Conservation (phyloP, 441 rosid species). For the Heliophila coronopifolia region DNA sequence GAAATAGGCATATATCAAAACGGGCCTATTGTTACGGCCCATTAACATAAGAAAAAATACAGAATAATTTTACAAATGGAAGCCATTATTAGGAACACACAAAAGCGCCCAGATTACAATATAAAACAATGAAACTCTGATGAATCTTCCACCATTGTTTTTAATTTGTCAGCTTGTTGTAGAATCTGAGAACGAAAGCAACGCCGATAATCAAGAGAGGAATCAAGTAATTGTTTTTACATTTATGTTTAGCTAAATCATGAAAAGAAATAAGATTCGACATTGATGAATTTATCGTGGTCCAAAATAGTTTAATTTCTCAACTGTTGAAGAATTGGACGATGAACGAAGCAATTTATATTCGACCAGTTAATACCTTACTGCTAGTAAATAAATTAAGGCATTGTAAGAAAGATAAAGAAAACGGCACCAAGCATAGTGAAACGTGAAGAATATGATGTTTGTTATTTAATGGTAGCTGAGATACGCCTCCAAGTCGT, state of each 20-base stretch:
- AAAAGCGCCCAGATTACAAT: slow-evolving; percentile 1
- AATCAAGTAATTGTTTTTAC: slow-evolving; percentile 37
- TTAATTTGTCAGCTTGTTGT: neutral
- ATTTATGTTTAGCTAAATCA: slow-evolving; percentile 46
- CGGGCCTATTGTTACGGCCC: neutral
- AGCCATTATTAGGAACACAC: slow-evolving; percentile 9
- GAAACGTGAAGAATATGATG: slow-evolving; percentile 28
- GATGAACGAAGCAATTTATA: neutral
- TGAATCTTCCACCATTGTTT: neutral
- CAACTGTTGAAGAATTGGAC: neutral
- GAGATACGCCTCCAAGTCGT: slow-evolving; percentile 5
- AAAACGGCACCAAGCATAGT: slow-evolving; percentile 7
- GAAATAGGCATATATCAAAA: neutral
- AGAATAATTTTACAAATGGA: neutral
- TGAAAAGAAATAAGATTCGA: slow-evolving; percentile 37
- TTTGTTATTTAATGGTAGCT: slow-evolving; percentile 19
- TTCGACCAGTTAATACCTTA: neutral
- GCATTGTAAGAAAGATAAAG: too few relatives aligned
- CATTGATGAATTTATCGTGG: slow-evolving; percentile 26
- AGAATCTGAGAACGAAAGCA: slow-evolving; percentile 39
- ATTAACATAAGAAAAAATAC: slow-evolving; percentile 9
- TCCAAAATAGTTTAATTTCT: neutral
- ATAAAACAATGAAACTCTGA: neutral
- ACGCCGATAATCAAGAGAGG: slow-evolving; percentile 46
- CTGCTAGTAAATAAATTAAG: too few relatives aligned